Conservation (phyloP, 108 stramenopile species). For the Aurantiochytrium sp. region DNA sequence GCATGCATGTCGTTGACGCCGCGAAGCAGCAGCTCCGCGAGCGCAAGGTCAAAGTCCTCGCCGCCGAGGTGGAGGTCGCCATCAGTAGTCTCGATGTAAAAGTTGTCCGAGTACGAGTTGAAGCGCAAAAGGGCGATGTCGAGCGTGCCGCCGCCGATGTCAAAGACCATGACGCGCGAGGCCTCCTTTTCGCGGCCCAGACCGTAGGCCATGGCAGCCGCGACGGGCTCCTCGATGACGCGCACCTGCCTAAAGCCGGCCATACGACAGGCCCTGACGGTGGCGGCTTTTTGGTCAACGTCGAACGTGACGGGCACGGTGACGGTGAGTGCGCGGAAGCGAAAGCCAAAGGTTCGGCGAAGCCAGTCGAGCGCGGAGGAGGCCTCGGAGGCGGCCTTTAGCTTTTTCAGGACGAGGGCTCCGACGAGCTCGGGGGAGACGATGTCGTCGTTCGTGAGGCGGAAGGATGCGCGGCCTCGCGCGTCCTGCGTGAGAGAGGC, state of each 20-base stretch:
- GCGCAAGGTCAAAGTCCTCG: not conserved
- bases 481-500: not conserved
- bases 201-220: conserved; percentile 30
- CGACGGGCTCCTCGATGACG: not conserved
- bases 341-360: not conserved
- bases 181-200: not conserved
- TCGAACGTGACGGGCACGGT: conserved; percentile 7
- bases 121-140: not conserved
- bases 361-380: not conserved
- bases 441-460: not conserved
- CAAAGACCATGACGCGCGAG: conserved; percentile 23
- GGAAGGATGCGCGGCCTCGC: not conserved
- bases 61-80: conserved; percentile 33
- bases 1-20: not conserved
- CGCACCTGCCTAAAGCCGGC: not conserved
- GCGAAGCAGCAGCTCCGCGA: not conserved
- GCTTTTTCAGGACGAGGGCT: conserved; percentile 14
- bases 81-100: conserved; percentile 7
- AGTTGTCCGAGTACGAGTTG: not conserved
- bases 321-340: not conserved
- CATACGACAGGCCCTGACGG: not conserved
- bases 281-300: conserved; percentile 12
- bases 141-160: conserved; percentile 35
- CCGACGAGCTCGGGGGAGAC: conserved; percentile 1
- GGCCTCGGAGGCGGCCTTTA: not conserved